Conservation (phyloP, 1,284 basidiomycete species). For the Neolentinus lepideus region DNA sequence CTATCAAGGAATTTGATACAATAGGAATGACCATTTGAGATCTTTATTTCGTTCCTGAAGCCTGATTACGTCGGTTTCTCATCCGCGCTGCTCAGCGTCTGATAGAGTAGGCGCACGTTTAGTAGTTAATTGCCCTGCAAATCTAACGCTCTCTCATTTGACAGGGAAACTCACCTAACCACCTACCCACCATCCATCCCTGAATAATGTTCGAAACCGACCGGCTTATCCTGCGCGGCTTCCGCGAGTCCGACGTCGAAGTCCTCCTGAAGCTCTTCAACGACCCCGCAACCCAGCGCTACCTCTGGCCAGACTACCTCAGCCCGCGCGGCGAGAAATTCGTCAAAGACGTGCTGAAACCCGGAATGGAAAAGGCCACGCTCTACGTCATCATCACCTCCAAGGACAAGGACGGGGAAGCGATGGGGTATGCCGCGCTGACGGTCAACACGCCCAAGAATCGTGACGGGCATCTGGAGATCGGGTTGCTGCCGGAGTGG, state of each 20-base stretch:
- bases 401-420: background rate
- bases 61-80: too few species aligned
- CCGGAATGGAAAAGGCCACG: background rate
- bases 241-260: background rate
- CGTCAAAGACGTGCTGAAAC: background rate
- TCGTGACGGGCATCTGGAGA: conserved; percentile 23
- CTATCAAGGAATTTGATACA: too few species aligned
- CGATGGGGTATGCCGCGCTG: background rate
- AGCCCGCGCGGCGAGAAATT: background rate
- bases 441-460: conserved; percentile 8
- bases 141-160: too few species aligned
- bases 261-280: background rate
- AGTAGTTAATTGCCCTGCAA: too few species aligned
- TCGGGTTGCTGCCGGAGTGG: conserved; percentile 21
- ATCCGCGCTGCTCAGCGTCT: too few species aligned
- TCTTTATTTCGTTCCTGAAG: too few species aligned
- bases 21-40: too few species aligned
- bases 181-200: too few species aligned
- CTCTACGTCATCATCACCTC: background rate
- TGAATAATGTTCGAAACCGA: conserved; percentile 1
- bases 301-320: background rate
- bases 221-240: background rate
- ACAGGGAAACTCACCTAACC: background rate
- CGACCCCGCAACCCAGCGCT: background rate
- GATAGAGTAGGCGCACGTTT: too few species aligned